phyloP scores from a whole-genome alignment of 352 stramenopile genomes.

The Paralagenidium karlingii region DNA sequence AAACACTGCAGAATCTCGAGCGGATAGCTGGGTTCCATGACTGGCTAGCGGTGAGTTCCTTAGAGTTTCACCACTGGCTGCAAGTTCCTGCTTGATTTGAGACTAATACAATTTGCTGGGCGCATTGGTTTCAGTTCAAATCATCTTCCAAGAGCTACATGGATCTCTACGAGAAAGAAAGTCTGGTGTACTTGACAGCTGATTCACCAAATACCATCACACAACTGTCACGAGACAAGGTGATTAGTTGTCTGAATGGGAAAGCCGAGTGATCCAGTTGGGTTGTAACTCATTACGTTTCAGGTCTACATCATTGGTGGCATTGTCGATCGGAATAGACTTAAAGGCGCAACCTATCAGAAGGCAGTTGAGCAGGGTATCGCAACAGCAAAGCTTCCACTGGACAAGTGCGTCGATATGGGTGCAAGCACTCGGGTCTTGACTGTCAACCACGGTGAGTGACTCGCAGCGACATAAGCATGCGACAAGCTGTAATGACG shows the following conservation, averaged over 20 bases:
- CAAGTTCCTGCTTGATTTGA: neutral
- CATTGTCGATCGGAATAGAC: constrained; percentile 95
- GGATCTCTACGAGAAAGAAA: constrained; percentile 64
- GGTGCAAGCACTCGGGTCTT: constrained; percentile 56
- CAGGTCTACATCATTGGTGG: constrained; percentile 94
- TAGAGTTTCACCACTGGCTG: neutral
- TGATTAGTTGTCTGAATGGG: constrained; percentile 4
- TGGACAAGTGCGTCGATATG: constrained; percentile 78
- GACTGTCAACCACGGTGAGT: constrained; percentile 80
- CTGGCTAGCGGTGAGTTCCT: constrained; percentile 40
- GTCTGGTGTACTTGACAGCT: constrained; percentile 91
- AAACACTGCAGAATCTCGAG: constrained; percentile 67
- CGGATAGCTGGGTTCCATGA: constrained; percentile 87
- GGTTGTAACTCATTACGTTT: neutral
- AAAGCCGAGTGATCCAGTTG: neutral
- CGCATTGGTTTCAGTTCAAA: constrained; percentile 61
- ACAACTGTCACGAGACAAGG: constrained; percentile 75
- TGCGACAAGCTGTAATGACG: neutral
- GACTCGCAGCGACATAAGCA: neutral
- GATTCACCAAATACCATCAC: constrained; percentile 89
- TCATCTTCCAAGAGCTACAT: constrained; percentile 44
- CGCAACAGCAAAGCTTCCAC: constrained; percentile 83
- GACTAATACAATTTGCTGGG: constrained; percentile 20
- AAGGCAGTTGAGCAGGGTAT: constrained; percentile 86
- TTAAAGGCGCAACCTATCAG: constrained; percentile 88